Conservation (phyloP, 495 filamentous ascomycete species). For the Talaromyces nanjingensis region DNA sequence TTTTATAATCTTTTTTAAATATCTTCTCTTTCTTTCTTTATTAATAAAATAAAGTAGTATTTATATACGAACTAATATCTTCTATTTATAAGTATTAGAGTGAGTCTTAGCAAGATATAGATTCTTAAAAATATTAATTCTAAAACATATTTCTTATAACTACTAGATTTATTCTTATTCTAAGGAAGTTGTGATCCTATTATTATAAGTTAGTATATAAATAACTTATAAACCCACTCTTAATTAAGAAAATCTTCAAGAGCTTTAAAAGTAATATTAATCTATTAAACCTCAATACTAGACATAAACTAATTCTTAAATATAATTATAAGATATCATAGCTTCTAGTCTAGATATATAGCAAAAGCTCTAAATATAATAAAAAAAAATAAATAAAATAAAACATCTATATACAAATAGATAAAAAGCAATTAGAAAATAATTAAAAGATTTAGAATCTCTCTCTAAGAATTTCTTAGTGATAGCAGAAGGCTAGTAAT, state of each 20-base stretch:
- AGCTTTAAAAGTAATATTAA: neutral
- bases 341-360: neutral
- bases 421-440: neutral
- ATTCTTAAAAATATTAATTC: neutral
- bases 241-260: neutral
- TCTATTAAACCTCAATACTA: neutral
- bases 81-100: neutral
- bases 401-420: neutral
- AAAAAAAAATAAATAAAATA: neutral
- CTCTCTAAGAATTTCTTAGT: neutral
- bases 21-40: neutral
- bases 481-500: neutral
- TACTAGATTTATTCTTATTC: neutral
- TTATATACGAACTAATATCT: neutral
- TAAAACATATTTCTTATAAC: neutral
- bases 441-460: neutral
- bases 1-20: neutral
- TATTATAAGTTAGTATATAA: neutral
- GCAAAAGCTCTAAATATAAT: neutral
- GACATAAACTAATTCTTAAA: neutral
- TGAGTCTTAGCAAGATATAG: neutral
- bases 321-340: neutral
- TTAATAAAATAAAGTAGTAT: neutral
- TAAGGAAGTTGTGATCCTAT: neutral
- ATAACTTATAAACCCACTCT: neutral